Base-by-base conservation (phyloP, 139 green algal species). In the Yamagishiella unicocca region DNA sequence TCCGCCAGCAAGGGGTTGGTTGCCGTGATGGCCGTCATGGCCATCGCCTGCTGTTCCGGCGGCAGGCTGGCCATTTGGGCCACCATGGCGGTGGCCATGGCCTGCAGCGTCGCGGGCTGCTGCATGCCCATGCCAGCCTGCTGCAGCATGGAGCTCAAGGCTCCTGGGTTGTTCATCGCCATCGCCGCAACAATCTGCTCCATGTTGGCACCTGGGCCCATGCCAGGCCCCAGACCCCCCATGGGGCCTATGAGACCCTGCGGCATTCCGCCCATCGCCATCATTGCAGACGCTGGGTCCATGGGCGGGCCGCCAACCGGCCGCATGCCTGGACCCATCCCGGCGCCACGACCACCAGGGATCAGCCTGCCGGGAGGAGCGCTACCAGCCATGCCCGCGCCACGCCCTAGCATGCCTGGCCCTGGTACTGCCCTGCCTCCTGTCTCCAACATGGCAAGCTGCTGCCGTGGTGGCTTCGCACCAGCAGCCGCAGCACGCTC, bases 401-500 rank as follows among this genome's bases (percentile, higher is more conserved):
- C 62, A 12, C 67, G 64, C 21, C 54, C 54, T 27, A n/a, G 27
- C 68, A 86, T 71, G 35, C 22, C 12, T 2, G 9, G 42, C n/a
- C 40, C 53, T 40, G 58, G 27, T 8, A 43, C 58, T 54, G 68
- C 46, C 19, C 71, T 14, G 43, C 66, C 25, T n/a, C 80, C 74
- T 31, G 40, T 17, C 22, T 80, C 54, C 38, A 79, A 25, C 31
- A 53, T 14, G 6, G 75, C 64, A 2, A 85, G 55, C 27, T 87
- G 85, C 72, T 71, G 76, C 45, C 42, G 55, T 19, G 90, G 89
- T 17, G 58, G 74, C 35, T 87, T 84, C 19, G 83, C 85, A 22
- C 87, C 89, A 0, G 73, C 61, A 17, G 46, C 46, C n/a, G 83
- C 61, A 29, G 94, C 94, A 2, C 61, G 50, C 31, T 94, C 86